A percentile compares a stretch with the other conserved stretches of the same genome.
phyloP scores from a whole-genome alignment of 371 early-diverging fungal genomes.

The Apophysomyces sp. region DNA sequence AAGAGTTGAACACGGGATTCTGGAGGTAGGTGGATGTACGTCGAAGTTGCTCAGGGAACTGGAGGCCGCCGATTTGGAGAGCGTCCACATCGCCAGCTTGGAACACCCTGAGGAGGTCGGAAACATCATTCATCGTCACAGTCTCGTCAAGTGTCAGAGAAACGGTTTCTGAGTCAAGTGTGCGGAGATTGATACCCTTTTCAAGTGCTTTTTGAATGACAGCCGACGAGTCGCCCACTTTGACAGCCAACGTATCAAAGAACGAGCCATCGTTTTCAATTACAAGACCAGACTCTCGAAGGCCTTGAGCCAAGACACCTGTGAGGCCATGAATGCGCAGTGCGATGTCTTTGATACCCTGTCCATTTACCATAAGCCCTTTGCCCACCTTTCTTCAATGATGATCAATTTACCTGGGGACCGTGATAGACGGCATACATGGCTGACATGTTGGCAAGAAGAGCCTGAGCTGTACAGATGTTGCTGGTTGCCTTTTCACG shows the following conservation, averaged over 20 bases:
- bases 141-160: slow-evolving; percentile 93
- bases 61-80: slow-evolving; percentile 22
- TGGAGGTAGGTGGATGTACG: slow-evolving; percentile 79
- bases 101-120: slow-evolving; percentile 73
- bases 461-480: slow-evolving; percentile 96
- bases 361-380: background rate
- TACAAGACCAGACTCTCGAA: slow-evolving; percentile 64
- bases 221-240: slow-evolving; percentile 61
- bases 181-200: slow-evolving; percentile 86
- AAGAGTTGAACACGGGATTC: slow-evolving; percentile 90
- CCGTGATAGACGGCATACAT: slow-evolving; percentile 98
- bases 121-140: slow-evolving; percentile 77
- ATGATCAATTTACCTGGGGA: slow-evolving; percentile 56
- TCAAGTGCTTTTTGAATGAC: slow-evolving; percentile 71
- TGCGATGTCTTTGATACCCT: slow-evolving; percentile 88
- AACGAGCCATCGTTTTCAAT: slow-evolving; percentile 77
- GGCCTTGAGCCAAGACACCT: slow-evolving; percentile 73
- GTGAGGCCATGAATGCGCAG: slow-evolving; percentile 90
- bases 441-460: slow-evolving; percentile 91
- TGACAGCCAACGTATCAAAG: slow-evolving; percentile 93
- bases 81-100: slow-evolving; percentile 36
- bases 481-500: slow-evolving; percentile 98
- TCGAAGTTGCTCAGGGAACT: slow-evolving; percentile 63
- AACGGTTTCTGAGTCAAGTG: slow-evolving; percentile 71
- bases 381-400: background rate